These are phyloP conservation scores for Penicillium sclerotigenum DNA, from an alignment of 2,329 filamentous ascomycete species.

Conservation along the genomic window DNA sequence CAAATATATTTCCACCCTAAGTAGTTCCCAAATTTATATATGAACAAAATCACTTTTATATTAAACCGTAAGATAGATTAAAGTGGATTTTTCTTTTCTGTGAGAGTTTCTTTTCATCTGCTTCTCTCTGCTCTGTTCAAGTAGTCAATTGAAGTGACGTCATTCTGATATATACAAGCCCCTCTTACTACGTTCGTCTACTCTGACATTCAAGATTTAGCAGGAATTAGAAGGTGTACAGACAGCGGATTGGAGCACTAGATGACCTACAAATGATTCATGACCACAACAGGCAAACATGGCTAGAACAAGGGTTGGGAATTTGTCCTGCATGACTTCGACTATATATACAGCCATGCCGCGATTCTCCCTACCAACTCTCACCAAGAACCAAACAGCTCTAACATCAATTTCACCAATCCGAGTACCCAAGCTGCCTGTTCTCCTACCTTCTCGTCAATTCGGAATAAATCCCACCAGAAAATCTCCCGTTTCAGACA, in stretches of 20 bases:
- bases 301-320: neutral
- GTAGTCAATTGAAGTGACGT: neutral
- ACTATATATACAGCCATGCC: neutral
- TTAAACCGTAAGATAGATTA: neutral
- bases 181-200: neutral
- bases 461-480: neutral
- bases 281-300: neutral
- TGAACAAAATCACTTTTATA: neutral
- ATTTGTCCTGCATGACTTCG: neutral
- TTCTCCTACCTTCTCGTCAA: neutral
- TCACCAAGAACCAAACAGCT: neutral
- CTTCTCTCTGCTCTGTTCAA: neutral
- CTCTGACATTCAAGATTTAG: neutral
- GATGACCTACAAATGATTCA: constrained; percentile 7
- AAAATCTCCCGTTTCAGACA: neutral
- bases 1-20: neutral
- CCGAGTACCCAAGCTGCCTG: neutral
- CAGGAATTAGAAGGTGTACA: neutral
- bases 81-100: rapidly evolving
- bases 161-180: neutral
- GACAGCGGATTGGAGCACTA: too few species aligned
- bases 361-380: neutral
- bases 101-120: neutral
- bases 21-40: neutral
- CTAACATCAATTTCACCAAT: neutral